These are phyloP conservation scores for Penicillium manginii DNA, from an alignment of 495 filamentous ascomycete genomes.

Conservation along the genomic window DNA sequence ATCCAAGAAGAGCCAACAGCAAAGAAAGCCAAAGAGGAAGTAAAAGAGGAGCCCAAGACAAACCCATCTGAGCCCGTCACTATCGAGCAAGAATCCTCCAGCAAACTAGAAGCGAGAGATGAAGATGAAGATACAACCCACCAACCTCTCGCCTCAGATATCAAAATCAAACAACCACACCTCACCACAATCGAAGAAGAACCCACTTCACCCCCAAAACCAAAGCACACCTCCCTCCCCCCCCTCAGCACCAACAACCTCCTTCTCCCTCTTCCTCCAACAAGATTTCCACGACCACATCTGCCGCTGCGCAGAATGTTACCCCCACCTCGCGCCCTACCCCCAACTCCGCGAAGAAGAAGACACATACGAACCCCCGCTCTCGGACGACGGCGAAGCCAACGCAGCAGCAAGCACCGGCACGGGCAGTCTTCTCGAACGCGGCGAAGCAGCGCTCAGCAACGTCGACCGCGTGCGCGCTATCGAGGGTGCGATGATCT, in stretches of 20 bases:
- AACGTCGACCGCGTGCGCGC: slow-evolving; percentile 89
- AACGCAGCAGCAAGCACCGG: slow-evolving; percentile 57
- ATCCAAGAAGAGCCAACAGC: slow-evolving; percentile 38
- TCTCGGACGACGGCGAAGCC: slow-evolving; percentile 61
- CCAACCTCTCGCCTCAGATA: too few relatives aligned
- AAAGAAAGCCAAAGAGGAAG: slow-evolving; percentile 64
- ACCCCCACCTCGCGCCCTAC: slow-evolving; percentile 68
- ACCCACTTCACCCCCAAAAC: slow-evolving; percentile 38
- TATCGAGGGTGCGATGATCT: slow-evolving; percentile 97
- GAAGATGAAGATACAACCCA: too few relatives aligned
- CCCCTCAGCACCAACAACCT: slow-evolving; percentile 45
- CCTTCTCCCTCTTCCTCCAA: slow-evolving; percentile 80
- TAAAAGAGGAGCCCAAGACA: slow-evolving; percentile 16
- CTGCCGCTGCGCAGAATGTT: slow-evolving; percentile 82
- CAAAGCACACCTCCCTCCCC: slow-evolving; percentile 52
- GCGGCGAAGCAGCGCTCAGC: slow-evolving; percentile 85
- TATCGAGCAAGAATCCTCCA: slow-evolving; percentile 22
- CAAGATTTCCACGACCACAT: slow-evolving; percentile 72
- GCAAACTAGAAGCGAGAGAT: too few relatives aligned
- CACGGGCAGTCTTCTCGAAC: slow-evolving; percentile 78
- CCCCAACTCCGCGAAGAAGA: slow-evolving; percentile 90
- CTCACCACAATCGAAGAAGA: slow-evolving; percentile 1
- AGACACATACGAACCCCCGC: slow-evolving; percentile 85
- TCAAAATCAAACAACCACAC: too few relatives aligned
- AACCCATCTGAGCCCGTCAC: slow-evolving; percentile 25